Evolutionary conservation across 495 filamentous ascomycete genomes (phyloP).

Genomic region (Penicillium diatomitis): DNA sequence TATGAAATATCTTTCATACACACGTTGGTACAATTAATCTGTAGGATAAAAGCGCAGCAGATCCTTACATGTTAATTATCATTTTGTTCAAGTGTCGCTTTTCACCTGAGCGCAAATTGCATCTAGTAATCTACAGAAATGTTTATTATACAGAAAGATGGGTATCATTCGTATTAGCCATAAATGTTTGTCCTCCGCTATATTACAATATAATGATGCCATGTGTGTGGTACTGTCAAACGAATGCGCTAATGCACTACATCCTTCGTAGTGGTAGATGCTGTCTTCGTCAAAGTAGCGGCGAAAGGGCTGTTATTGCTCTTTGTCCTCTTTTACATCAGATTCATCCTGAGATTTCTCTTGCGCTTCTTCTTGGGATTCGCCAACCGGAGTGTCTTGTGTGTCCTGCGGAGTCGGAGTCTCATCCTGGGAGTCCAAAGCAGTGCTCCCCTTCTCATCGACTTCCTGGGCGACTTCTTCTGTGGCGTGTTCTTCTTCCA

Average conservation of each 20-base stretch:
- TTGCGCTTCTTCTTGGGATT: constrained; percentile 8
- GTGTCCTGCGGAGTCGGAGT: constrained; percentile 1
- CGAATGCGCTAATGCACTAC: constrained; percentile 1
- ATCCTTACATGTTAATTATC: too few relatives aligned
- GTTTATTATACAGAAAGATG: constrained; percentile 8
- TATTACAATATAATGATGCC: constrained; percentile 21
- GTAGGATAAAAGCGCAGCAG: too few relatives aligned
- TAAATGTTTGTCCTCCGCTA: constrained; percentile 22
- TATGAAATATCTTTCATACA: too few relatives aligned
- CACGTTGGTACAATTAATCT: too few relatives aligned
- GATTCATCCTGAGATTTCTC: constrained; percentile 1
- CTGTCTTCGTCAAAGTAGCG: too few relatives aligned
- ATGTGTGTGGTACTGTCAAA: constrained; percentile 2
- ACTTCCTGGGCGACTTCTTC: background rate
- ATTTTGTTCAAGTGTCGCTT: too few relatives aligned
- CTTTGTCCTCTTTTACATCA: constrained; percentile 6
- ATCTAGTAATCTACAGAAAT: too few relatives aligned
- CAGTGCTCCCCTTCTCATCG: too few relatives aligned
- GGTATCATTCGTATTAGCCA: constrained; percentile 38
- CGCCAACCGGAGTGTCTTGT: background rate
- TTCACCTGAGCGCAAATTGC: too few relatives aligned
- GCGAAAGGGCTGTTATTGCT: too few relatives aligned
- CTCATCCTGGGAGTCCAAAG: too few relatives aligned
- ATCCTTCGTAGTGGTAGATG: too few relatives aligned
- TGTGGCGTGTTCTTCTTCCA: background rate